phyloP scores from a whole-genome alignment of 768 basidiomycete species.

The Chalciporus pseudorubinellus region DNA sequence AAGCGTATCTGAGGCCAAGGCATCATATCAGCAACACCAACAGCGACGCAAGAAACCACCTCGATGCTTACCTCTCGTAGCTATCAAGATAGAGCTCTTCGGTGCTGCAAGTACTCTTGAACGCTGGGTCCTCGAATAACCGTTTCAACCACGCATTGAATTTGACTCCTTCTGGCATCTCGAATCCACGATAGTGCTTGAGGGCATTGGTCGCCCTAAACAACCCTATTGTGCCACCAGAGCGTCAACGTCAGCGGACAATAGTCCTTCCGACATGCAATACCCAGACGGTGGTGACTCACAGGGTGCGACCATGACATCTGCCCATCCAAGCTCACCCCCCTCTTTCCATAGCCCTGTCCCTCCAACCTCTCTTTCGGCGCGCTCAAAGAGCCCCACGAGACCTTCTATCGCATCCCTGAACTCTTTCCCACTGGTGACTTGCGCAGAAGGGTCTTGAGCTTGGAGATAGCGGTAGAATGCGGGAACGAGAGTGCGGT shows the following conservation, averaged over 20 bases:
- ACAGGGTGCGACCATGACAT: slow-evolving; percentile 75
- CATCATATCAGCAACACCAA: too few species aligned
- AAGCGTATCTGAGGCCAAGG: slow-evolving; percentile 54
- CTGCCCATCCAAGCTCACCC: slow-evolving; percentile 58
- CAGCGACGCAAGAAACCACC: not conserved
- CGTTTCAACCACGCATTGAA: slow-evolving; percentile 53
- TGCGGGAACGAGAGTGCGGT: slow-evolving; percentile 60
- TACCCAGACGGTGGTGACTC: too few species aligned
- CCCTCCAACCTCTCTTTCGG: slow-evolving; percentile 48
- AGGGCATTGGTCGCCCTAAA: slow-evolving; percentile 63
- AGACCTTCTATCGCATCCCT: slow-evolving; percentile 49
- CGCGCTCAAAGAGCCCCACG: slow-evolving; percentile 48
- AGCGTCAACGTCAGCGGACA: too few species aligned
- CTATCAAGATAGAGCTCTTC: slow-evolving; percentile 66
- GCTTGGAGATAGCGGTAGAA: slow-evolving; percentile 78
- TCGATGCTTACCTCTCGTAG: slow-evolving; percentile 56
- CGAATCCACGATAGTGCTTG: slow-evolving; percentile 66
- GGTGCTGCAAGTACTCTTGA: slow-evolving; percentile 67
- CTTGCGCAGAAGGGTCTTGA: slow-evolving; percentile 54
- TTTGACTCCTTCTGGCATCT: slow-evolving; percentile 46
- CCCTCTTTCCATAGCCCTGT: slow-evolving; percentile 59
- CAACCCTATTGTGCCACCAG: slow-evolving; percentile 67
- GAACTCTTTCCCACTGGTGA: slow-evolving; percentile 52
- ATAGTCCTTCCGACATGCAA: too few species aligned
- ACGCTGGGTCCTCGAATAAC: slow-evolving; percentile 58